phyloP scores from a whole-genome alignment of 139 green algal species.

The Astrephomene gubernaculifera region DNA sequence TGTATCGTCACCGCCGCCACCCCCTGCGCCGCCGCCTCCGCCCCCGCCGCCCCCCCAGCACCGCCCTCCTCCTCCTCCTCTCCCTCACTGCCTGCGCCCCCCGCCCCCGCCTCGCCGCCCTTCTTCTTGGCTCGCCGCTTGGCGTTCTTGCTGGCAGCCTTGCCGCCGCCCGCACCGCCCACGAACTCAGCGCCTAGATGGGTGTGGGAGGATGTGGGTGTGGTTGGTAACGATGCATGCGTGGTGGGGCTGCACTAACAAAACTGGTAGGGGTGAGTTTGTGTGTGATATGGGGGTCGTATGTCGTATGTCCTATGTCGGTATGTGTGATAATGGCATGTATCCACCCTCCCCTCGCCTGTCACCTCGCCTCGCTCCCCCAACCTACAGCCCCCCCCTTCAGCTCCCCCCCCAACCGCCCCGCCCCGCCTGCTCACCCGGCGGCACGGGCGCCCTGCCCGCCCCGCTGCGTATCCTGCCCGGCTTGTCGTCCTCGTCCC shows the following conservation, averaged over 20 bases:
- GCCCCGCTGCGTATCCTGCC: conserved; percentile 25
- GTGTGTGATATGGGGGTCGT: too few relatives aligned
- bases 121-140: conserved; percentile 68
- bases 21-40: conserved; percentile 9
- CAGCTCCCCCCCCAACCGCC: not conserved
- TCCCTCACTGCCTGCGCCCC: conserved; percentile 32
- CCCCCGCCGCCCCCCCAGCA: not conserved
- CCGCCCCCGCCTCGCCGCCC: conserved; percentile 12
- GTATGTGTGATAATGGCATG: too few relatives aligned
- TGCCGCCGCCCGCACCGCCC: conserved; percentile 37
- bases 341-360: too few relatives aligned
- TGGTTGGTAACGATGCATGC: too few relatives aligned
- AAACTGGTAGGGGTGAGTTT: too few relatives aligned
- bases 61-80: conserved; percentile 12
- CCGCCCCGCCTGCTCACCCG: conserved; percentile 36
- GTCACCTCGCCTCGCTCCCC: too few relatives aligned
- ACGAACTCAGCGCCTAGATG: conserved; percentile 46
- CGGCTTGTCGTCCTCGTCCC: conserved; percentile 61
- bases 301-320: too few relatives aligned
- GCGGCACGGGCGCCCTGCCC: conserved; percentile 42
- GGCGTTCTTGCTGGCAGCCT: conserved; percentile 81
- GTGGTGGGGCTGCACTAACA: too few relatives aligned
- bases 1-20: conserved; percentile 13
- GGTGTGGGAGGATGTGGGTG: not conserved
- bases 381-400: not conserved